Evolutionary conservation across 176 grass and related monocot genomes (phyloP), one percentile per base, ranked within the genome.

Genomic region (Neostapfia colusana): DNA sequence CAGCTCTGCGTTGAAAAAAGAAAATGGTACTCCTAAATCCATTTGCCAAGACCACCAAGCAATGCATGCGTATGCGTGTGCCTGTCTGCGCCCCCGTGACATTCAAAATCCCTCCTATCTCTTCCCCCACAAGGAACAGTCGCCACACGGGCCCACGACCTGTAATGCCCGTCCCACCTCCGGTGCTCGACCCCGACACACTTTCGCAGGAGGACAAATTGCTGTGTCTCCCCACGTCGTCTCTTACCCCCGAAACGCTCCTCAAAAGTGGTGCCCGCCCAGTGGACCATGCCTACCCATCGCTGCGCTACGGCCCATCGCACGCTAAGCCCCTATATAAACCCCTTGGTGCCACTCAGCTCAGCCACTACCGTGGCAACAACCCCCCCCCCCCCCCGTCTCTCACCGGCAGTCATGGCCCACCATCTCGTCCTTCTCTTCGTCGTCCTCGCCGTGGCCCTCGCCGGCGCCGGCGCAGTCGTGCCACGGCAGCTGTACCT

Each of bases 401-500:
- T 15, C 4, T 63, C 13, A 12, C 34, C 50, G 84, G 41, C 78
- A 71, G 6, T 72, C 36, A 86, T 86, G 84, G 78, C 65, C 78
- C 84, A 73, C 79, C 12, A 18, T 24, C 14, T 61, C 38, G 12
- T 71, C 39, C 20, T 75, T 25, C 42, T 74, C 70, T 3, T 53
- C 46, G 0, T 77, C 21, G 5, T 90, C 13, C 65, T 85, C 70
- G 15, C 36, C 65, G 75, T 20, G 15, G 71, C 77, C 5, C 31
- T 46, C 5, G 25, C 69, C 51, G 15, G 34, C 56, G 73, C 74
- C 38, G 25, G 25, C 68, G 81, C 80, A 11, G 83, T 63, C 51
- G 70, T 51, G 7, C 88, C 83, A 3, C 68, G 83, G 50, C 65
- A 90, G 77, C 88, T 95, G 5, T 86, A 83, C 23, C 88, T 95